These are phyloP conservation scores for Metarhizium robertsii DNA, from an alignment of 2,329 filamentous ascomycete species.

Conservation along the genomic window DNA sequence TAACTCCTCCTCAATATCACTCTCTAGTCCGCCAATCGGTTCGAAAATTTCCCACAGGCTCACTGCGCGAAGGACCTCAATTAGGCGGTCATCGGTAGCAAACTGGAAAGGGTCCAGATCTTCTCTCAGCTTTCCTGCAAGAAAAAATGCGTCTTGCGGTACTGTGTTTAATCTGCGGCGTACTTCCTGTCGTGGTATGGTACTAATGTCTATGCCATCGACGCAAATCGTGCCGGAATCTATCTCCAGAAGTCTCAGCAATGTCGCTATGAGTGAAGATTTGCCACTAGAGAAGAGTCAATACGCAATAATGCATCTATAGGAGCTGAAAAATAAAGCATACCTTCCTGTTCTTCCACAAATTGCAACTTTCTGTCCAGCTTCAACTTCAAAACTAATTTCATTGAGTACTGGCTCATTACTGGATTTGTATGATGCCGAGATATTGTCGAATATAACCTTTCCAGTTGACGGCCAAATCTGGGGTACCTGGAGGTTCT, in stretches of 20 bases:
- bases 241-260: slow-evolving; percentile 37
- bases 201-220: slow-evolving; percentile 30
- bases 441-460: slow-evolving; percentile 18
- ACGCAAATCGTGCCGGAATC: slow-evolving; percentile 31
- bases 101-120: slow-evolving; percentile 37
- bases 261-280: slow-evolving; percentile 28
- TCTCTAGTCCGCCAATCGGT: slow-evolving; percentile 26
- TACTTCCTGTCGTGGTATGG: slow-evolving; percentile 12
- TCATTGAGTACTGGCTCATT: slow-evolving; percentile 15
- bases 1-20: slow-evolving; percentile 17
- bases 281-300: slow-evolving; percentile 11
- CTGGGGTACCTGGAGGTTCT: slow-evolving; percentile 9
- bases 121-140: slow-evolving; percentile 35
- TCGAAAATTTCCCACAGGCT: slow-evolving; percentile 31
- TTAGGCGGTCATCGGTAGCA: slow-evolving; percentile 27
- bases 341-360: slow-evolving; percentile 33
- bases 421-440: slow-evolving; percentile 18
- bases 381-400: slow-evolving; percentile 18
- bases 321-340: neutral
- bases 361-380: slow-evolving; percentile 28
- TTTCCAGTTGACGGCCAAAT: slow-evolving; percentile 17
- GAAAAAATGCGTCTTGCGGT: slow-evolving; percentile 41
- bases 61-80: slow-evolving; percentile 32
- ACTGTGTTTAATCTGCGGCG: slow-evolving; percentile 29
- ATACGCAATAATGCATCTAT: neutral